Conservation (phyloP, 768 basidiomycete genomes). For the Kwoniella dejecticola region DNA sequence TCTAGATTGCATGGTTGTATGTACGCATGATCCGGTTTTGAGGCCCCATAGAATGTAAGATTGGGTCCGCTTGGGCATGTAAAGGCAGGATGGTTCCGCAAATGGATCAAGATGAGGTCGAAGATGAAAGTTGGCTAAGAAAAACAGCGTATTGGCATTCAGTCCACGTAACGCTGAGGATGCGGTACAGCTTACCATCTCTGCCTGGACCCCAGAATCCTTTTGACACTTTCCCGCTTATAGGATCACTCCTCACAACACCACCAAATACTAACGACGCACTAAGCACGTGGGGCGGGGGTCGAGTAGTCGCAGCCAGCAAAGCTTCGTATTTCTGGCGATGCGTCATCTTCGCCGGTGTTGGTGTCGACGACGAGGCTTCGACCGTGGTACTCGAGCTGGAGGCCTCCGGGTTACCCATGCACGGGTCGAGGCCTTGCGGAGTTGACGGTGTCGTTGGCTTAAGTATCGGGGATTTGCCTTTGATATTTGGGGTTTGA, state of each 20-base stretch:
- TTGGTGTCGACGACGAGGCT: not conserved
- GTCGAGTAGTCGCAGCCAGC: constrained; percentile 39
- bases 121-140: constrained; percentile 44
- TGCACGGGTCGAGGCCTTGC: constrained; percentile 4
- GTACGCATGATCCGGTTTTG: constrained; percentile 35
- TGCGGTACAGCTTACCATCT: constrained; percentile 25
- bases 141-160: not conserved
- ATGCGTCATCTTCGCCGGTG: constrained; percentile 39
- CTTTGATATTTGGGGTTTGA: constrained; percentile 20
- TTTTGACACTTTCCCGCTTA: constrained; percentile 47
- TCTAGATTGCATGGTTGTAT: constrained; percentile 39
- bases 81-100: constrained; percentile 28
- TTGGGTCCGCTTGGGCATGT: constrained; percentile 32
- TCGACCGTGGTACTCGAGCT: not conserved
- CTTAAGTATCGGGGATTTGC: not conserved
- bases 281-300: constrained; percentile 44
- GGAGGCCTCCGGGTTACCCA: not conserved
- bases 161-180: not conserved
- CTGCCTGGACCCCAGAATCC: constrained; percentile 49
- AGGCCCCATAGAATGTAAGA: constrained; percentile 45
- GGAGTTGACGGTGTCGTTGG: not conserved
- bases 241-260: constrained; percentile 45
- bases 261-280: constrained; percentile 39
- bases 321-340: constrained; percentile 48
- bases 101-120: constrained; percentile 35